A percentile compares a stretch with the other conserved stretches of the same genome.
phyloP scores from a whole-genome alignment of 352 stramenopile species.

The Phytopythium chamaehyphon region DNA sequence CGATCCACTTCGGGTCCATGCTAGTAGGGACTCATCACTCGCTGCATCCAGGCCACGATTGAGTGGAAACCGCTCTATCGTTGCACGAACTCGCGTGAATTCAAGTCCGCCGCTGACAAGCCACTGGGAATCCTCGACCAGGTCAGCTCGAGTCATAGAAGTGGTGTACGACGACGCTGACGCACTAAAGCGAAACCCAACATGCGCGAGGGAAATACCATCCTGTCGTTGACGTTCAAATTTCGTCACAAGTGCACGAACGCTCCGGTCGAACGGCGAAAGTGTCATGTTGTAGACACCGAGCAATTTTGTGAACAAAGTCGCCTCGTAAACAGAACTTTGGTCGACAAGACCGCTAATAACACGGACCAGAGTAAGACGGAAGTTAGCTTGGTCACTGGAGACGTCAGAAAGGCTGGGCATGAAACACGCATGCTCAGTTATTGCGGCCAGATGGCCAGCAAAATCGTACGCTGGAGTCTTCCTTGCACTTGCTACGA shows the following conservation, averaged over 20 bases:
- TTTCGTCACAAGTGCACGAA: constrained; percentile 20
- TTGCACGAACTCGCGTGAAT: constrained; percentile 51
- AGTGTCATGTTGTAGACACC: constrained; percentile 68
- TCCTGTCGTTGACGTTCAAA: constrained; percentile 24
- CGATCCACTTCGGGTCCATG: neutral
- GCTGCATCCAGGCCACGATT: constrained; percentile 31
- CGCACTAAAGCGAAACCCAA: constrained; percentile 70
- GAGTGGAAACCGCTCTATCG: constrained; percentile 67
- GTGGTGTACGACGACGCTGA: constrained; percentile 30
- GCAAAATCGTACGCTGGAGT: constrained; percentile 31
- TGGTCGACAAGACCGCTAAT: constrained; percentile 36
- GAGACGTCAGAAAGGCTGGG: constrained; percentile 15
- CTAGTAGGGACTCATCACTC: constrained; percentile 25
- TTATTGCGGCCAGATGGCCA: constrained; percentile 27
- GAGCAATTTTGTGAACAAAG: constrained; percentile 59
- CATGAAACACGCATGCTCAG: constrained; percentile 24
- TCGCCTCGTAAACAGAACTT: constrained; percentile 35
- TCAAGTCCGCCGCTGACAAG: constrained; percentile 65
- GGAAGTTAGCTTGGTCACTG: constrained; percentile 8
- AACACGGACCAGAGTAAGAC: constrained; percentile 34
- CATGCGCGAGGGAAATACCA: constrained; percentile 35
- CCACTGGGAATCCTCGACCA: constrained; percentile 68
- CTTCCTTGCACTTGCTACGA: constrained; percentile 15
- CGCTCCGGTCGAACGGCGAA: constrained; percentile 43
- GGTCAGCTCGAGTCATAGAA: constrained; percentile 37